These are phyloP conservation scores for Carex scoparia DNA, from an alignment of 176 grass and related monocot genomes.

Conservation along the genomic window DNA sequence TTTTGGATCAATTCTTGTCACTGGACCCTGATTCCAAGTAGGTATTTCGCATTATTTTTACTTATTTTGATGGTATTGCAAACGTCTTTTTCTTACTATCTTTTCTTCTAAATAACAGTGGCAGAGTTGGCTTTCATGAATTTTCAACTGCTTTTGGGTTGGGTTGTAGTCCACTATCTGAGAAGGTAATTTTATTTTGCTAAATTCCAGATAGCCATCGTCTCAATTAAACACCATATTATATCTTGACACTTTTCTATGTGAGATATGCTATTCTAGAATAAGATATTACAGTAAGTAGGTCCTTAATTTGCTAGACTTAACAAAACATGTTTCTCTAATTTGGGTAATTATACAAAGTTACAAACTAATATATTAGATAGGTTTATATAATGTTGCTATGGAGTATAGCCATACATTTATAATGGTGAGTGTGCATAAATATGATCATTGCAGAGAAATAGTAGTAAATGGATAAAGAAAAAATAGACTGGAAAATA, in stretches of 20 bases:
- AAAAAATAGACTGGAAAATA: not conserved
- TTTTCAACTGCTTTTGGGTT: slow-evolving; percentile 78
- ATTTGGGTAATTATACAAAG: not conserved
- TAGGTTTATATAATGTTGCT: not conserved
- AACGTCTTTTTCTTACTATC: slow-evolving; percentile 13
- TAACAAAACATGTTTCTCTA: not conserved
- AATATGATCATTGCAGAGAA: not conserved
- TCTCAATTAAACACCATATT: not conserved
- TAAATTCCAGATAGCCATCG: not conserved
- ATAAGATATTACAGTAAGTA: not conserved
- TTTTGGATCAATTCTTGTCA: slow-evolving; percentile 73
- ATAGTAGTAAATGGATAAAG: not conserved
- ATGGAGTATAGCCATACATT: not conserved
- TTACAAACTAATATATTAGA: not conserved
- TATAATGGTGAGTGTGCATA: not conserved
- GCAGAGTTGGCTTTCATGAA: slow-evolving; percentile 55
- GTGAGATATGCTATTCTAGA: not conserved
- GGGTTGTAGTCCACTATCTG: slow-evolving; percentile 48
- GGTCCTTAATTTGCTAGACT: not conserved
- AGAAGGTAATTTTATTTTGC: slow-evolving; percentile 53
- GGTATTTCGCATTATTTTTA: slow-evolving; percentile 12
- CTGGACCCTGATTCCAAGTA: slow-evolving; percentile 79
- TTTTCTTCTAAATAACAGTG: slow-evolving; percentile 41
- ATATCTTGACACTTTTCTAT: not conserved
- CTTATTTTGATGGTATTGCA: not conserved